Base-by-base conservation (phyloP, 176 grass and related monocot genomes). In the Eremochloa ophiuroides region DNA sequence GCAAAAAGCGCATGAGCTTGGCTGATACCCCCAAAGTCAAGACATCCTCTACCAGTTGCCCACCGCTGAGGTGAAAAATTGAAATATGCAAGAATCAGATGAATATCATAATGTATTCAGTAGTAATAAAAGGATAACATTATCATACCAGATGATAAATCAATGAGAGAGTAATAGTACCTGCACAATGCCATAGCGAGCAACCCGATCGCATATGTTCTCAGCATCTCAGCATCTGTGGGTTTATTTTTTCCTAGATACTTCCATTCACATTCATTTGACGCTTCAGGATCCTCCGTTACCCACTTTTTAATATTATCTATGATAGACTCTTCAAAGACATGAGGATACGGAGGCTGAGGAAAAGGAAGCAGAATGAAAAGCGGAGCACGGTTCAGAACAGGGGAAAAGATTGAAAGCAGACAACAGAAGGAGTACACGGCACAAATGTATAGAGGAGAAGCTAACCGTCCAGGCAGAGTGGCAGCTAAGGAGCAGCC, bases 1-100 rank as follows among this genome's bases (percentile, higher is more conserved):
- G 86, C 79, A 99, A 84, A 90, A 91, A 95, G 10, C 62, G 93
- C 96, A 99, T 99, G 40, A 99, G 88, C 85, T 93, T 95, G 14
- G 88, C 83, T 83, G 96, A 95, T 42, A 99, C 84, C 26, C 91
- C 96, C 65, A 87, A 84, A 53, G 73, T 93, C 56, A 99, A 83
- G 44, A 88, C 82, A 74, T 90, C 96, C 91, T 95, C 93, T 65
- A 99, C 91, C 78, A 99, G 84, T 22, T 83, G 82, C 29, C 87
- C 82, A 51, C 80, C 83, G 4, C 93, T 99, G 88, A 53, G 15
- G 9, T 44, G 60, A 85, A 53, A 63, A 33, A 80, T 15, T 29
- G 2, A 30, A 66, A 39, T 30, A 39, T 44, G 43, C 22, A 76
- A 87, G 5, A 87, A 64, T 62, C 5, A 85, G 74, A 82, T 83